Evolutionary conservation across 768 basidiomycete species (phyloP).

Genomic region (Gloeopeniophorella convolvens): DNA sequence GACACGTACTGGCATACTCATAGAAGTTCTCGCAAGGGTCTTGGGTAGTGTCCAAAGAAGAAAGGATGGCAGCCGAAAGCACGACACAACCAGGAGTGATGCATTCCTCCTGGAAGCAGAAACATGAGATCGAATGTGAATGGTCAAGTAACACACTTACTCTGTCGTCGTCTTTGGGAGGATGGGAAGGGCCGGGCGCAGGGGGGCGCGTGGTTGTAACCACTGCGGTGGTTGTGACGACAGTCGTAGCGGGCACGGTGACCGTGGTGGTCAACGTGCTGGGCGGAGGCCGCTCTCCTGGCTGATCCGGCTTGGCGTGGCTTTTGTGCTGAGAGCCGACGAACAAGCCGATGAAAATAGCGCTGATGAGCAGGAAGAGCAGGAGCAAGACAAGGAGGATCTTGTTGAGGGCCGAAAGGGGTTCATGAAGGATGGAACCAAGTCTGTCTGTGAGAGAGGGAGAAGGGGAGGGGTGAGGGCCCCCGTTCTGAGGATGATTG

Average conservation of each 20-base stretch:
- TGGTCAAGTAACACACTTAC: neutral
- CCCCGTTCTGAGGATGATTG: constrained; percentile 37
- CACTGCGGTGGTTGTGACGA: constrained; percentile 33
- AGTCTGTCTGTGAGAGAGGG: constrained; percentile 42
- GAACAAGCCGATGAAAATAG: constrained; percentile 90
- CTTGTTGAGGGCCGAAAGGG: constrained; percentile 78
- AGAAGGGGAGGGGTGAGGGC: constrained; percentile 23
- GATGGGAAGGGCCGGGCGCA: constrained; percentile 34
- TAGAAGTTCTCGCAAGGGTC: constrained; percentile 98
- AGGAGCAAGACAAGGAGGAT: constrained; percentile 71
- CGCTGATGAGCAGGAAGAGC: constrained; percentile 71
- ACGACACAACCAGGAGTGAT: constrained; percentile 73
- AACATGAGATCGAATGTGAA: neutral
- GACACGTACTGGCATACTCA: constrained; percentile 75
- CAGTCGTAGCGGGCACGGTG: constrained; percentile 34
- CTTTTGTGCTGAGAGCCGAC: constrained; percentile 82
- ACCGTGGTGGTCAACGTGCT: constrained; percentile 36
- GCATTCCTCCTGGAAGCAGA: constrained; percentile 51
- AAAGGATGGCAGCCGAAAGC: constrained; percentile 76
- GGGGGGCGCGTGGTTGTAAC: constrained; percentile 27
- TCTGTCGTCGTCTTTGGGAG: constrained; percentile 50
- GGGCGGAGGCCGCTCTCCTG: constrained; percentile 34
- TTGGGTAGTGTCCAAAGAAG: constrained; percentile 67
- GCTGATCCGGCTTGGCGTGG: constrained; percentile 38
- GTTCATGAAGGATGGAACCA: constrained; percentile 58